These are phyloP conservation scores for Geotrichum carabidarum DNA, from an alignment of 1,139 yeast genomes.

Conservation along the genomic window DNA sequence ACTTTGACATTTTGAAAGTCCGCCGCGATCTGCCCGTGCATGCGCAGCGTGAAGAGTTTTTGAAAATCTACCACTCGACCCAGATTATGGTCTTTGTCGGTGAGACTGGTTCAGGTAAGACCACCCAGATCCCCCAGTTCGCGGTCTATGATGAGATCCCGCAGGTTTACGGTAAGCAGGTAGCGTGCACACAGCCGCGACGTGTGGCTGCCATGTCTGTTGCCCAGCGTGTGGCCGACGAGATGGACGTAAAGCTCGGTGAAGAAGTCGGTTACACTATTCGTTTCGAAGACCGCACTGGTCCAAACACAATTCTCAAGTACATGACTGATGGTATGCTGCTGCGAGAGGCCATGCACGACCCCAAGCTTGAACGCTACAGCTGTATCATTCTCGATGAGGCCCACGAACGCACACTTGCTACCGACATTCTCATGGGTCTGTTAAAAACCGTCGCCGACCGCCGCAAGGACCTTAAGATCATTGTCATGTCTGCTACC, in stretches of 20 bases:
- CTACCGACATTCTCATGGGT: constrained; percentile 97
- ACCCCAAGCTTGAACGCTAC: constrained; percentile 72
- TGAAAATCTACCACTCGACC: constrained; percentile 72
- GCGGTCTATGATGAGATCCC: constrained; percentile 91
- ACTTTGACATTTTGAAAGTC: constrained; percentile 67
- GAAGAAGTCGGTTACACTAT: constrained; percentile 91
- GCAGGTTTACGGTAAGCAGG: constrained; percentile 68
- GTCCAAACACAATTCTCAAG: constrained; percentile 73
- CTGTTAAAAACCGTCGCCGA: constrained; percentile 72
- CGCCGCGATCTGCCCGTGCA: constrained; percentile 92
- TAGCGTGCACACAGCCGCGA: constrained; percentile 96
- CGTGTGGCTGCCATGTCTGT: constrained; percentile 98
- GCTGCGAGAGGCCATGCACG: constrained; percentile 95
- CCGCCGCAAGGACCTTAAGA: constrained; percentile 81
- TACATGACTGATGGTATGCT: constrained; percentile 99
- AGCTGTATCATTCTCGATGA: constrained; percentile 93
- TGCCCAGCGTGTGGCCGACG: constrained; percentile 93
- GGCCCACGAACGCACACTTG: constrained; percentile 95
- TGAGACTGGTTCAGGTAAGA: constrained; percentile 97
- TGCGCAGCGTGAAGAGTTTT: constrained; percentile 84
- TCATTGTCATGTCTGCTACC: constrained; percentile 96
- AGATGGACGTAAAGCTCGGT: constrained; percentile 87
- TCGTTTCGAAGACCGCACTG: constrained; percentile 87
- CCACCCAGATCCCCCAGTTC: constrained; percentile 95
- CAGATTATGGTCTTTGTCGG: constrained; percentile 98